A percentile compares a stretch with the other conserved stretches of the same genome.
These are phyloP conservation scores for Pleurotus sapidus DNA, from an alignment of 768 basidiomycete species.

Conservation along the genomic window DNA sequence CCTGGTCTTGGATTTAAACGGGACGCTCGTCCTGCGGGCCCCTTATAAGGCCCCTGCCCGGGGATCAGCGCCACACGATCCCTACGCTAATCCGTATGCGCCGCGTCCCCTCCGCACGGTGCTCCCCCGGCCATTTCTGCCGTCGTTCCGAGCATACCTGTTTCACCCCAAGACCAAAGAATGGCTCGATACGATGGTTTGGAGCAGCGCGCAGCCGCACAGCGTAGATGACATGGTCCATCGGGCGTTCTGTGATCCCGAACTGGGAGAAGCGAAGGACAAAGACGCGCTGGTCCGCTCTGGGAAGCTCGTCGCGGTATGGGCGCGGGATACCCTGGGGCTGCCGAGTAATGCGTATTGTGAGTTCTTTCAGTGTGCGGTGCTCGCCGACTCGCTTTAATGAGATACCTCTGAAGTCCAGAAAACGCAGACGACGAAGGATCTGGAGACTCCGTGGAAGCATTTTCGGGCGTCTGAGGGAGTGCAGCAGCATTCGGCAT, in stretches of 20 bases:
- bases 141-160: conserved; percentile 58
- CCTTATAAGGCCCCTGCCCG: conserved; percentile 25
- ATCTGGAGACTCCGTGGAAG: conserved; percentile 68
- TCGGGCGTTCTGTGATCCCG: conserved; percentile 47
- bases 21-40: conserved; percentile 65
- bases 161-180: conserved; percentile 54
- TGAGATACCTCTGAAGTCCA: conserved; percentile 22
- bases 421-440: conserved; percentile 65
- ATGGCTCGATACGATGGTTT: conserved; percentile 86
- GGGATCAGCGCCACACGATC: not conserved
- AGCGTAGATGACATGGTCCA: conserved; percentile 76
- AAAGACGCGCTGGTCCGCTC: conserved; percentile 9
- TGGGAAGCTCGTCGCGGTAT: conserved; percentile 53
- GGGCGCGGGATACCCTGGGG: conserved; percentile 80
- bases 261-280: conserved; percentile 15
- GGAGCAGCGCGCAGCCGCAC: conserved; percentile 84
- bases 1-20: conserved; percentile 74
- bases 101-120: conserved; percentile 32
- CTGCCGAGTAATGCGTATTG: conserved; percentile 59
- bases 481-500: conserved; percentile 34
- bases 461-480: not conserved
- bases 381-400: not conserved
- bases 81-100: conserved; percentile 19
- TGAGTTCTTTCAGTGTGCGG: conserved; percentile 35
- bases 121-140: conserved; percentile 65